These are phyloP conservation scores for Cryphonectria parasitica DNA, from an alignment of 2,329 filamentous ascomycete species.

Conservation along the genomic window DNA sequence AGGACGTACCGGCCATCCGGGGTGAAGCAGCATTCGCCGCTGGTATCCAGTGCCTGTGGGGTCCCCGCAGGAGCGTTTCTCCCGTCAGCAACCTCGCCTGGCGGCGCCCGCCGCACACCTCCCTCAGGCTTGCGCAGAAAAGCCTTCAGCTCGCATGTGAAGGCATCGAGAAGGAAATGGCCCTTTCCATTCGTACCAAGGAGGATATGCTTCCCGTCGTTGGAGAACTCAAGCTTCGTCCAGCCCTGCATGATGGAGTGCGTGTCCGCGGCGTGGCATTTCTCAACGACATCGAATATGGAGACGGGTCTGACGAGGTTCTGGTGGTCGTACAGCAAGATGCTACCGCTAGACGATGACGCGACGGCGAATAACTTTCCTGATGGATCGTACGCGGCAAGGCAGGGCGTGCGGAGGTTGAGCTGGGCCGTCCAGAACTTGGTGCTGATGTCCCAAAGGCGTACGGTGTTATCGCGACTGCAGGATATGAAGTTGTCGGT, in stretches of 20 bases:
- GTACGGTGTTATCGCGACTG: conserved; percentile 86
- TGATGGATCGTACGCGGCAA: conserved; percentile 89
- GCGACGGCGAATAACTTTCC: conserved; percentile 90
- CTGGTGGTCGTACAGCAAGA: conserved; percentile 90
- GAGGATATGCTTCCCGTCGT: conserved; percentile 87
- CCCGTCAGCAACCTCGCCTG: conserved; percentile 51
- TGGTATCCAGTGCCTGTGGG: conserved; percentile 53
- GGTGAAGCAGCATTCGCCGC: conserved; percentile 84
- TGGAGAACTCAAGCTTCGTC: conserved; percentile 94
- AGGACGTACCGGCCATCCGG: conserved; percentile 89
- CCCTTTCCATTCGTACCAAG: conserved; percentile 82
- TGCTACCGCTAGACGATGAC: conserved; percentile 75
- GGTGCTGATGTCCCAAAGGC: conserved; percentile 85
- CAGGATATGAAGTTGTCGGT: conserved; percentile 92
- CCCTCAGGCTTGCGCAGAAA: conserved; percentile 67
- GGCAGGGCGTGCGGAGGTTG: conserved; percentile 77
- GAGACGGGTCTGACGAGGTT: conserved; percentile 95
- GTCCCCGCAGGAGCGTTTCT: conserved; percentile 38
- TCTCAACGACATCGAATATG: conserved; percentile 76
- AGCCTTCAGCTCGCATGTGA: conserved; percentile 78
- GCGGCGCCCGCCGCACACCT: conserved; percentile 55
- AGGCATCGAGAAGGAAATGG: conserved; percentile 93
- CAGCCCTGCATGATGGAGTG: conserved; percentile 71
- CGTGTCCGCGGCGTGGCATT: conserved; percentile 51
- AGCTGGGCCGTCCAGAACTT: conserved; percentile 80